These are phyloP conservation scores for Gynandropsis gynandra DNA, from an alignment of 345 rosid genomes.

Conservation along the genomic window DNA sequence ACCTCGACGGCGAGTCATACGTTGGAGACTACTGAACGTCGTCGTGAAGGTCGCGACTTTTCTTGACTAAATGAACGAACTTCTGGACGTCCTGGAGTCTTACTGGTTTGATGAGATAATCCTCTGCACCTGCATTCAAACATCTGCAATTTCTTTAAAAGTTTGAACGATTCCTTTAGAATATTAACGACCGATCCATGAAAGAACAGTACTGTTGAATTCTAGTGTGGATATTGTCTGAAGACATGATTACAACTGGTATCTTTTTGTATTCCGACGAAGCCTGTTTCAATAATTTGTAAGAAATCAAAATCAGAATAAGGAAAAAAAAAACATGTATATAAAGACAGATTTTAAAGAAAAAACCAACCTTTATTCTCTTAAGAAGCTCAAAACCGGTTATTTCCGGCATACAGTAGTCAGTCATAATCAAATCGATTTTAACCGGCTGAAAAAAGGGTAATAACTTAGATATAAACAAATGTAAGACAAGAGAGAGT, in stretches of 20 bases:
- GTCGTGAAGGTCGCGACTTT: too few relatives aligned
- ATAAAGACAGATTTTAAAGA: too few relatives aligned
- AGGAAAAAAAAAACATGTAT: neutral
- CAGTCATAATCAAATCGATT: slow-evolving; percentile 62
- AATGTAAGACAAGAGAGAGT: neutral
- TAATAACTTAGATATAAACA: neutral
- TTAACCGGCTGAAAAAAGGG: slow-evolving; percentile 35
- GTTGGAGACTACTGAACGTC: too few relatives aligned
- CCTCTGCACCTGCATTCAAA: slow-evolving; percentile 74
- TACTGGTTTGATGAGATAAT: slow-evolving; percentile 66
- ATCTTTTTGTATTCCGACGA: slow-evolving; percentile 47
- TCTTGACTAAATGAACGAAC: too few relatives aligned
- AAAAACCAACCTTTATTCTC: slow-evolving; percentile 48
- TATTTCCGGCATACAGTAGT: slow-evolving; percentile 84
- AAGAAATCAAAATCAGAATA: neutral
- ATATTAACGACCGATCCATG: too few relatives aligned
- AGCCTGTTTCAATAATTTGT: slow-evolving; percentile 30
- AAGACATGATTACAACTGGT: slow-evolving; percentile 1
- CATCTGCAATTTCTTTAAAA: slow-evolving; percentile 37
- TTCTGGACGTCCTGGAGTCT: slow-evolving; percentile 36
- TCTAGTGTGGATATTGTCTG: neutral
- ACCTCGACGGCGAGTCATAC: too few relatives aligned
- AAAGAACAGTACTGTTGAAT: neutral
- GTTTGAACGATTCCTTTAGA: too few relatives aligned
- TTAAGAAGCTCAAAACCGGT: slow-evolving; percentile 75